phyloP scores from a whole-genome alignment of 1,284 basidiomycete species.

The Tetrapyrgos nigripes region DNA sequence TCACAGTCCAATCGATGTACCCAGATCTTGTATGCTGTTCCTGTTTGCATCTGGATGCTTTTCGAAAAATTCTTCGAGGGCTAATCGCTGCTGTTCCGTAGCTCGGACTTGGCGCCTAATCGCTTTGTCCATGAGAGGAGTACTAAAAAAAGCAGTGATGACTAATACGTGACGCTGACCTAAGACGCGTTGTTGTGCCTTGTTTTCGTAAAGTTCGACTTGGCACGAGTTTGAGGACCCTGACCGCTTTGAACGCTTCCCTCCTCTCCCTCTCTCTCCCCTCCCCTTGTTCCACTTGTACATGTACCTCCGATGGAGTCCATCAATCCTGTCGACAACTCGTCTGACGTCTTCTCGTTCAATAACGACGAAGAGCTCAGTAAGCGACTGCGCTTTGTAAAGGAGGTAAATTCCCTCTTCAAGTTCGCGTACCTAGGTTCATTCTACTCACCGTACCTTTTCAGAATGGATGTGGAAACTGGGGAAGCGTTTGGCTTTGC shows the following conservation, averaged over 20 bases:
- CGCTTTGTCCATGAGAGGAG: neutral
- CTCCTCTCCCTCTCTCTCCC: slow-evolving; percentile 4
- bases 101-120: neutral
- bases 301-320: slow-evolving; percentile 18
- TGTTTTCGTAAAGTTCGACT: neutral
- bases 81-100: neutral
- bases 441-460: slow-evolving; percentile 12
- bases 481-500: slow-evolving; percentile 86
- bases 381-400: slow-evolving; percentile 71
- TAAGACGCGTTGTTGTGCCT: neutral
- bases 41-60: neutral
- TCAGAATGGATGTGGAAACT: slow-evolving; percentile 87
- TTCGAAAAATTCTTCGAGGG: neutral
- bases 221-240: neutral
- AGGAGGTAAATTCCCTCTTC: slow-evolving; percentile 59
- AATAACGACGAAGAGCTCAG: slow-evolving; percentile 36
- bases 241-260: neutral
- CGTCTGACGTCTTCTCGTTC: slow-evolving; percentile 52
- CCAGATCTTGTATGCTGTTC: neutral
- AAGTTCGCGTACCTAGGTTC: slow-evolving; percentile 7
- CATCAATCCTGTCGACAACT: slow-evolving; percentile 22
- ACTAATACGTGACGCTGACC: neutral
- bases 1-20: neutral
- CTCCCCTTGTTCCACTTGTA: slow-evolving; percentile 12
- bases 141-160: neutral